Percentiles rank a stretch among this genome's conserved stretches.
Conservation (phyloP, 495 filamentous ascomycete species). For the Rhizodiscina lignyota region DNA sequence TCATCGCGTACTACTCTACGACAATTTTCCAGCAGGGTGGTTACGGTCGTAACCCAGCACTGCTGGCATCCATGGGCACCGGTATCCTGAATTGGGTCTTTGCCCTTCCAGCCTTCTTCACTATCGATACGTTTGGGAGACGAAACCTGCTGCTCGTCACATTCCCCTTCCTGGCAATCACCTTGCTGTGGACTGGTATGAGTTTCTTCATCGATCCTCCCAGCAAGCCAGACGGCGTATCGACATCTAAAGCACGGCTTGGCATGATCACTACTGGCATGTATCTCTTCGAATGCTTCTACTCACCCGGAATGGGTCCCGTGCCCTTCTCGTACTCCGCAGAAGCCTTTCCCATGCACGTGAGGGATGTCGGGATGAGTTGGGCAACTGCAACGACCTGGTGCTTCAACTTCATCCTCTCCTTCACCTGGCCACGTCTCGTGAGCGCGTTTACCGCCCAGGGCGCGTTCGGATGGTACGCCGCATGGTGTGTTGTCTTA, state of each 20-base stretch:
- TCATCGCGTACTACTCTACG: conserved; percentile 1
- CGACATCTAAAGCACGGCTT: not conserved
- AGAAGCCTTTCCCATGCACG: conserved; percentile 60
- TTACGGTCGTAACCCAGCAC: not conserved
- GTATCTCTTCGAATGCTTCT: conserved; percentile 9
- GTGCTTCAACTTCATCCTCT: conserved; percentile 23
- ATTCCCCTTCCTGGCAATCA: conserved; percentile 11
- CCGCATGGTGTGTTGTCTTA: conserved; percentile 37
- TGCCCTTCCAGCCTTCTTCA: conserved; percentile 11
- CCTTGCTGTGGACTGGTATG: conserved; percentile 6
- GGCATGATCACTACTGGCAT: conserved; percentile 4
- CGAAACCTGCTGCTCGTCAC: conserved; percentile 12
- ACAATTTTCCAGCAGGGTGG: not conserved
- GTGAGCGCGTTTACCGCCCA: conserved; percentile 29
- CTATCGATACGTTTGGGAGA: conserved; percentile 8
- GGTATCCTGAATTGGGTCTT: conserved; percentile 14
- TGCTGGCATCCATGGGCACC: conserved; percentile 7
- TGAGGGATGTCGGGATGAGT: conserved; percentile 49
- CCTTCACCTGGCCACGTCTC: conserved; percentile 35
- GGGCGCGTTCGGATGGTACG: conserved; percentile 43
- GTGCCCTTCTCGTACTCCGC: conserved; percentile 45
- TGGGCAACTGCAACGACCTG: conserved; percentile 3
- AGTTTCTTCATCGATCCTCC: conserved; percentile 5
- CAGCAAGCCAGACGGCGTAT: not conserved
- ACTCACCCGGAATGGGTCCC: conserved; percentile 12